Evolutionary conservation across 768 basidiomycete species (phyloP), one percentile per base, ranked within the genome.

Genomic region (Boletus pseudopeckii): DNA sequence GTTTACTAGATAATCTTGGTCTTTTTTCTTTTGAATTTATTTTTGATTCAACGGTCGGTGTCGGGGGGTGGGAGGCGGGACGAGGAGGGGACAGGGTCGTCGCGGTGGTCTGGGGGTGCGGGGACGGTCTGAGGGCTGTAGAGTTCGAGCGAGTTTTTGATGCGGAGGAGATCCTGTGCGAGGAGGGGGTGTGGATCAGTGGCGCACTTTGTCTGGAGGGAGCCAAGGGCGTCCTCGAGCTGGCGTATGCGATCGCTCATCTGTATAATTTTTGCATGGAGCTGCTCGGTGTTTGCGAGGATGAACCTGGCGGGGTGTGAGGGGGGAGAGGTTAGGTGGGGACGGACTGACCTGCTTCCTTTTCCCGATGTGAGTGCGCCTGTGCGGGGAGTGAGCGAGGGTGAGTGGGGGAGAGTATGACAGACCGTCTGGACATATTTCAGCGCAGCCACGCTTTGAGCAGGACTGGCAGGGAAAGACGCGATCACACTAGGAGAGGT

Each of bases 101-200:
- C 59, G 43, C 36, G 64, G 46, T 55, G 26, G 15, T 13, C 53
- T 0, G 45, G 0, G 0, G 26, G 40, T 6, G 54, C 1, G 0
- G 33, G 15, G 33, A 37, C 61, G 49, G 53, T 1, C n/a, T 69
- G 71, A 14, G 73, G 67, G 50, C 56, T 72, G 66, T 85, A 82
- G 10, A 86, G 76, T 41, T 87, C 85, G 65, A 86, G 82, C 0
- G 84, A 82, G 32, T 83, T 85, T 62, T 85, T 86, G 55, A 86
- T 80, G 60, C 74, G 78, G 15, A 83, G 73, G 20, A 86, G 71
- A 15, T 85, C 84, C n/a, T 82, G 75, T 11, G 70, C 59, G 36
- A 86, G 75, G 15, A 86, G 75, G 15, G 85, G 82, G 61, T 86
- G 84, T 0, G 71, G 64, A 32, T 76, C 75, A 36, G 64, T 48